These are phyloP conservation scores for Aspergillus transmontanensis DNA, from an alignment of 2,329 filamentous ascomycete genomes.

Conservation along the genomic window DNA sequence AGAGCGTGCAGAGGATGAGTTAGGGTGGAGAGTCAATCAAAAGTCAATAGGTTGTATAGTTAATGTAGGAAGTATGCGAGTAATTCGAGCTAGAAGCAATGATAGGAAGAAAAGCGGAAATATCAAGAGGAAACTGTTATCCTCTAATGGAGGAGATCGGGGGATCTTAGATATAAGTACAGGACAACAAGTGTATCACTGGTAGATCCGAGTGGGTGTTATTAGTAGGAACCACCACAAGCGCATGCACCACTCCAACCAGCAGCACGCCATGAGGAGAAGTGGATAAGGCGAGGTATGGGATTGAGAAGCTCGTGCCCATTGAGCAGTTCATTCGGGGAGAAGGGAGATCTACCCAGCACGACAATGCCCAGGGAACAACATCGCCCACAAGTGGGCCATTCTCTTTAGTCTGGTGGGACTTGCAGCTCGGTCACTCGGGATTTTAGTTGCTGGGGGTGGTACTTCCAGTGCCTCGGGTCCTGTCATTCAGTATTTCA, in stretches of 20 bases:
- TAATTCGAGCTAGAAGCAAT: background rate
- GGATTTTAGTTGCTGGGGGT: constrained; percentile 19
- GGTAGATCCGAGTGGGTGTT: constrained; percentile 1
- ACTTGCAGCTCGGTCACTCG: background rate
- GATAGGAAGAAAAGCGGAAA: background rate
- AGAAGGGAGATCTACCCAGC: constrained; percentile 19
- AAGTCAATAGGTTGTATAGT: background rate
- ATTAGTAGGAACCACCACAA: background rate
- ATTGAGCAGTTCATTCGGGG: constrained; percentile 17
- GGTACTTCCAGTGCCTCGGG: constrained; percentile 28
- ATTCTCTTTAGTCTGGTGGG: background rate
- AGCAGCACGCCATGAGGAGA: constrained; percentile 13
- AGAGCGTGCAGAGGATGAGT: background rate
- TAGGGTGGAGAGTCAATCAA: background rate
- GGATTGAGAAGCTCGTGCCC: constrained; percentile 18
- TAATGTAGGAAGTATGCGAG: background rate
- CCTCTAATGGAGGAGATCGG: background rate
- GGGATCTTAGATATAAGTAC: constrained; percentile 14
- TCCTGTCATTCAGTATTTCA: constrained; percentile 22
- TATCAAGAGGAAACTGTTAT: background rate
- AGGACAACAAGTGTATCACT: background rate
- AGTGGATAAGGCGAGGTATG: constrained; percentile 8
- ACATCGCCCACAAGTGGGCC: constrained; percentile 9
- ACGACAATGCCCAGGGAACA: constrained; percentile 22
- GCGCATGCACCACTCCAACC: background rate